A percentile compares a stretch with the other conserved stretches of the same genome.
Evolutionary conservation across 306 rosid species (phyloP).

Genomic region (Dryas alaskensis): DNA sequence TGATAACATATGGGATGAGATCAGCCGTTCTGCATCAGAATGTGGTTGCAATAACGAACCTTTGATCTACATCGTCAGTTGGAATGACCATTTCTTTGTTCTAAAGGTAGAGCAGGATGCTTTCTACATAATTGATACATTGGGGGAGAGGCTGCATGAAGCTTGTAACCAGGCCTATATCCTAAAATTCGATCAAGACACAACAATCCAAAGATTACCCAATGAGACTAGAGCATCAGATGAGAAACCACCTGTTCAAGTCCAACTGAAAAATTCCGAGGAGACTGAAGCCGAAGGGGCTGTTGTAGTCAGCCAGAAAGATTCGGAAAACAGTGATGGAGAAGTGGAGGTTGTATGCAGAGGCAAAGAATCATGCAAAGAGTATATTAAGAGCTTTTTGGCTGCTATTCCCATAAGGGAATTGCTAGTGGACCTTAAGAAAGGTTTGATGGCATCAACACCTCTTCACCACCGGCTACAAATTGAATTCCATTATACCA

Average conservation of each 20-base stretch:
- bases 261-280: background rate
- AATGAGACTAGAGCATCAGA: slow-evolving; percentile 8
- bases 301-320: background rate
- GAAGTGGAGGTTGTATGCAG: slow-evolving; percentile 30
- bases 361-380: slow-evolving; percentile 39
- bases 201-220: slow-evolving; percentile 23
- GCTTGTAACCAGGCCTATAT: slow-evolving; percentile 39
- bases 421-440: slow-evolving; percentile 35
- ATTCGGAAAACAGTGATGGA: background rate
- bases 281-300: slow-evolving; percentile 2
- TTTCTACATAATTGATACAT: slow-evolving; percentile 41
- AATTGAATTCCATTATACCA: slow-evolving; percentile 37
- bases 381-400: slow-evolving; percentile 38
- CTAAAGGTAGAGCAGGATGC: slow-evolving; percentile 35
- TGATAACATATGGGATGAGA: slow-evolving; percentile 40
- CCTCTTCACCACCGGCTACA: slow-evolving; percentile 37
- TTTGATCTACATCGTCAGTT: slow-evolving; percentile 32
- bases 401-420: slow-evolving; percentile 43
- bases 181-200: slow-evolving; percentile 34
- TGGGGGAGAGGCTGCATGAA: slow-evolving; percentile 45
- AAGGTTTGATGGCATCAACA: slow-evolving; percentile 27
- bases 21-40: slow-evolving; percentile 24
- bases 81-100: slow-evolving; percentile 47
- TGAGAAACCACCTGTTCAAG: background rate
- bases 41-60: background rate